These are phyloP conservation scores for Dactylella cylindrospora DNA, from an alignment of 2,329 filamentous ascomycete species.

Conservation along the genomic window DNA sequence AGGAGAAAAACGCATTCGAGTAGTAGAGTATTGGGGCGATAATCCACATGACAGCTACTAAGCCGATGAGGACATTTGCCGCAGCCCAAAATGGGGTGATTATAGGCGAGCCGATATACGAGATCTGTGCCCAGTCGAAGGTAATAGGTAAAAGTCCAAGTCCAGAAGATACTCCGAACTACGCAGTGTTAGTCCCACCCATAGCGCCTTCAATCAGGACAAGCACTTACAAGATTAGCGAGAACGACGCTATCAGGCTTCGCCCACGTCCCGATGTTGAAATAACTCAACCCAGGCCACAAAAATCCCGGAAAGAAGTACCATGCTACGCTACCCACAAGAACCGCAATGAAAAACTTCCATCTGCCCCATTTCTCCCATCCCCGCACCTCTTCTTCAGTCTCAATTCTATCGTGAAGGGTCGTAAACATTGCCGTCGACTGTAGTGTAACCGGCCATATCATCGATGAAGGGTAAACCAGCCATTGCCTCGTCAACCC, in stretches of 20 bases:
- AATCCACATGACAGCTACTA: conserved; percentile 83
- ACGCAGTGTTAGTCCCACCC: background rate
- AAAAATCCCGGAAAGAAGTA: conserved; percentile 83
- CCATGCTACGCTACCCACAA: conserved; percentile 65
- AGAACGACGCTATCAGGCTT: conserved; percentile 82
- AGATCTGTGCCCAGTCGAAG: conserved; percentile 89
- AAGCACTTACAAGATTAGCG: conserved; percentile 65
- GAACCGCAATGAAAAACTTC: conserved; percentile 67
- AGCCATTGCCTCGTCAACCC: conserved; percentile 78
- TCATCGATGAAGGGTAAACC: conserved; percentile 83
- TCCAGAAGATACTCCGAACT: conserved; percentile 80
- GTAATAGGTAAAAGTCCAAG: conserved; percentile 81
- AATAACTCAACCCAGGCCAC: conserved; percentile 82
- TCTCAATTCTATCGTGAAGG: conserved; percentile 63
- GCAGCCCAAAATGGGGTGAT: conserved; percentile 84
- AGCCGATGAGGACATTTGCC: conserved; percentile 77
- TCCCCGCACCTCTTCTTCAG: conserved; percentile 78
- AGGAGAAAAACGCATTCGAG: conserved; percentile 73
- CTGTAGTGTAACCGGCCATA: conserved; percentile 86
- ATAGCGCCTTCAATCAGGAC: background rate
- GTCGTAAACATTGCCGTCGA: conserved; percentile 87
- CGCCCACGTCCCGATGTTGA: conserved; percentile 86
- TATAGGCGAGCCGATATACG: conserved; percentile 80
- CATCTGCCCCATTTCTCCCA: conserved; percentile 71
- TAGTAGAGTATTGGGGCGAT: conserved; percentile 79